A percentile compares a stretch with the other conserved stretches of the same genome.
Conservation (phyloP, 1,139 yeast species). For the Hansenula anomala region DNA sequence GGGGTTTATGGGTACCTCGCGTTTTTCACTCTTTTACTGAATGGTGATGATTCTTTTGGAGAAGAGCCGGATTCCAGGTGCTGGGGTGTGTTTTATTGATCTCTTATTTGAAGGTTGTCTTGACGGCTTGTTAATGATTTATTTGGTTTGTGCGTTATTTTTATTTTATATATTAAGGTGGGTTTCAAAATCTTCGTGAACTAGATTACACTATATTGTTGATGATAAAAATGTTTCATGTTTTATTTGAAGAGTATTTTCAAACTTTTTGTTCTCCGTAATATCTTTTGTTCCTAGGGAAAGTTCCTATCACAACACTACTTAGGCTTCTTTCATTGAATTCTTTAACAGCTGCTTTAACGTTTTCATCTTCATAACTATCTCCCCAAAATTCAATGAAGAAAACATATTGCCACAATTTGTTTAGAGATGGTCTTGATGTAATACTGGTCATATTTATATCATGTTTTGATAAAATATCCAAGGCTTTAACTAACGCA, state of each 20-base stretch:
- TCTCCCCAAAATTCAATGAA: slow-evolving; percentile 58
- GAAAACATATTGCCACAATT: slow-evolving; percentile 82
- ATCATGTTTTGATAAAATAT: slow-evolving; percentile 49
- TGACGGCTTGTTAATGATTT: background rate
- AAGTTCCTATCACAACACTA: slow-evolving; percentile 34
- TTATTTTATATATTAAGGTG: background rate
- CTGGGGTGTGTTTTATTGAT: no score
- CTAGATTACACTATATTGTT: no score
- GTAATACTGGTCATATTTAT: slow-evolving; percentile 68
- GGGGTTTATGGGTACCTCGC: no score
- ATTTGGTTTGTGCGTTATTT: background rate
- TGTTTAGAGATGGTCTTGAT: slow-evolving; percentile 62
- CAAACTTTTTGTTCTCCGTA: slow-evolving; percentile 21
- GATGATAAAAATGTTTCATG: no score
- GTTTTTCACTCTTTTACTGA: no score
- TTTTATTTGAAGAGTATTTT: no score
- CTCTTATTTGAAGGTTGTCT: no score
- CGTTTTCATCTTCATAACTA: slow-evolving; percentile 15
- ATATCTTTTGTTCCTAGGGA: slow-evolving; percentile 32
- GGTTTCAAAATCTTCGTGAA: background rate
- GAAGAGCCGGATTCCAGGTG: no score
- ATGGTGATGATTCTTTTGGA: slow-evolving; percentile 2
- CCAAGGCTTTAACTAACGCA: slow-evolving; percentile 63
- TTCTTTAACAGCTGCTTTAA: slow-evolving; percentile 19
- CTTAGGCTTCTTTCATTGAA: slow-evolving; percentile 24